A percentile compares a stretch with the other conserved stretches of the same genome.
phyloP scores from a whole-genome alignment of 1,284 basidiomycete species.

The Apiotrichum akiyoshidainum region DNA sequence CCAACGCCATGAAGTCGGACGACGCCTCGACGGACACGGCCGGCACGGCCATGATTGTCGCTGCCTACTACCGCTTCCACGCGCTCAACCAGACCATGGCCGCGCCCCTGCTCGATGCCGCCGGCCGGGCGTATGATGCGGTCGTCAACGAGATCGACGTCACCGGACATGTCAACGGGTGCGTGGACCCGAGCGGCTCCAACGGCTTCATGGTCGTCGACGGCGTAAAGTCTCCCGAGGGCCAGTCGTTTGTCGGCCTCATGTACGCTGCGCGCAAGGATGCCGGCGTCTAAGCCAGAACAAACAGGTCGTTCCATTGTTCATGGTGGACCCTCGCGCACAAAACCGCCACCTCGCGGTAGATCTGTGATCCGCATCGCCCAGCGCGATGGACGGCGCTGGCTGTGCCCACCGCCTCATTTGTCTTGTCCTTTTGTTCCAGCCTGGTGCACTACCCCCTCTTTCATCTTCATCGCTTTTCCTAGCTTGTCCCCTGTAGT shows the following conservation, averaged over 20 bases:
- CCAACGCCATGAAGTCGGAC: conserved; percentile 30
- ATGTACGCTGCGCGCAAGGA: conserved; percentile 41
- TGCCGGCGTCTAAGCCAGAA: conserved; percentile 7
- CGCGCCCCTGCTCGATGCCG: conserved; percentile 11
- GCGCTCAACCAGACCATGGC: conserved; percentile 16
- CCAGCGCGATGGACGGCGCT: too few relatives aligned
- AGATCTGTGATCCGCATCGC: too few relatives aligned
- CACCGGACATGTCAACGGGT: conserved; percentile 26
- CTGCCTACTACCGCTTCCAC: conserved; percentile 39
- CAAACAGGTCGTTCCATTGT: too few relatives aligned
- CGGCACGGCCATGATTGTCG: conserved; percentile 34
- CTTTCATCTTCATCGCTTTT: too few relatives aligned
- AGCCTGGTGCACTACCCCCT: too few relatives aligned
- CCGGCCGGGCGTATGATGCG: conserved; percentile 28
- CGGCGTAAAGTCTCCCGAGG: conserved; percentile 30
- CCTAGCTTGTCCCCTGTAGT: too few relatives aligned
- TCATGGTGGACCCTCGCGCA: too few relatives aligned
- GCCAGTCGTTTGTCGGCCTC: conserved; percentile 33
- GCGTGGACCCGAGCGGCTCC: conserved; percentile 31
- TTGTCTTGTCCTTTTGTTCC: too few relatives aligned
- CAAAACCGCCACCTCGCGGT: too few relatives aligned
- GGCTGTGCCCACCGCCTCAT: too few relatives aligned
- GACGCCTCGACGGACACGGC: conserved; percentile 25
- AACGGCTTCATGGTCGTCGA: conserved; percentile 28
- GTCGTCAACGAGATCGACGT: conserved; percentile 29